Evolutionary conservation across 1,139 yeast species (phyloP).

Genomic region (Fermentozyma sake): DNA sequence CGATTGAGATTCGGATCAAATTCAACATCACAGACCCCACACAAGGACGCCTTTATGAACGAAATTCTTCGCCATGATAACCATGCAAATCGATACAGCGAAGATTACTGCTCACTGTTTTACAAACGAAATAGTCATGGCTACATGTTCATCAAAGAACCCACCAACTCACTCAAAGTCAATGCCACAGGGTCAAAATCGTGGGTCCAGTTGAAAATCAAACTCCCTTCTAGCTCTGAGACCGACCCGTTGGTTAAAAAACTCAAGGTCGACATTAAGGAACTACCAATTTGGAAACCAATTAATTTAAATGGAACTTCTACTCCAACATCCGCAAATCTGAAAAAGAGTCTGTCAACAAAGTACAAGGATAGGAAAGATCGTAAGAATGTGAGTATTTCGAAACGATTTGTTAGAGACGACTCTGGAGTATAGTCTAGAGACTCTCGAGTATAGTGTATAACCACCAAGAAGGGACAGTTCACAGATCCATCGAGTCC

Average conservation of each 20-base stretch:
- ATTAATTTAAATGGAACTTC: constrained; percentile 9
- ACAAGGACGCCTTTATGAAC: constrained; percentile 3
- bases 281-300: constrained; percentile 29
- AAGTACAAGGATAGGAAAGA: too few relatives aligned
- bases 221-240: constrained; percentile 10
- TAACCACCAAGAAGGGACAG: too few relatives aligned
- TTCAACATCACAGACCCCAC: background rate
- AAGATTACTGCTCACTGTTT: constrained; percentile 30
- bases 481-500: too few relatives aligned
- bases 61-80: constrained; percentile 4
- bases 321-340: too few relatives aligned
- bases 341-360: too few relatives aligned
- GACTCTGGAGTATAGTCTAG: too few relatives aligned
- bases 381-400: too few relatives aligned
- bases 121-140: constrained; percentile 33
- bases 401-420: too few relatives aligned
- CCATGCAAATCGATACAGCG: constrained; percentile 14
- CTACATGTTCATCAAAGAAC: constrained; percentile 36
- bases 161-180: constrained; percentile 26
- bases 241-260: constrained; percentile 8
- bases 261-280: constrained; percentile 24
- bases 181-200: constrained; percentile 23
- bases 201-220: constrained; percentile 26
- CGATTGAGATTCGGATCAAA: too few relatives aligned
- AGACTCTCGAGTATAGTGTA: too few relatives aligned